Evolutionary conservation across 495 filamentous ascomycete species (phyloP).

Genomic region (Hyaloscypha bicolor): DNA sequence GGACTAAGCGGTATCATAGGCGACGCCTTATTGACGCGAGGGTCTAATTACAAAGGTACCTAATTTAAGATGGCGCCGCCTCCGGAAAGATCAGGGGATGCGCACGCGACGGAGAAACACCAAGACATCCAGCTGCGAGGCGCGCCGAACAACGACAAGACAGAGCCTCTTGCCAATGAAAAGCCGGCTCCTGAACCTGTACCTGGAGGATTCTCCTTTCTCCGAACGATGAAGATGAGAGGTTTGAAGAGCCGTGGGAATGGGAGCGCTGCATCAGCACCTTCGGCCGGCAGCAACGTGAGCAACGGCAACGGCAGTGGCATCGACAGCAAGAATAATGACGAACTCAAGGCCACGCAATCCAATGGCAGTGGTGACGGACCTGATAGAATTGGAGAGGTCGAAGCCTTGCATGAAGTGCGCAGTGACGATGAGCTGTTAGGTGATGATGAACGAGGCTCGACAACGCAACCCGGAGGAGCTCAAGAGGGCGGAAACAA

Average conservation of each 20-base stretch:
- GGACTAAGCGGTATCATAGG: not conserved
- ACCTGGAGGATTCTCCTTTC: slow-evolving; percentile 16
- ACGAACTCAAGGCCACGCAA: slow-evolving; percentile 22
- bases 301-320: slow-evolving; percentile 10
- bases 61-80: not conserved
- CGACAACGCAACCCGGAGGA: not conserved
- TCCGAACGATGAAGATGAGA: slow-evolving; percentile 25
- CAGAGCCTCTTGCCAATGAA: not conserved
- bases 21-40: not conserved
- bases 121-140: not conserved
- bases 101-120: not conserved
- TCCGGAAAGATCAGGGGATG: not conserved
- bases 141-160: slow-evolving; percentile 2
- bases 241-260: slow-evolving; percentile 7
- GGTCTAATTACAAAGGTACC: not conserved
- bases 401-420: slow-evolving; percentile 26
- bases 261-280: not conserved
- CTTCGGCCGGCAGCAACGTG: not conserved
- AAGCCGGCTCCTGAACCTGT: slow-evolving; percentile 13
- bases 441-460: slow-evolving; percentile 8
- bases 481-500: not conserved
- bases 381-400: slow-evolving; percentile 12
- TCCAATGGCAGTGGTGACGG: slow-evolving; percentile 23
- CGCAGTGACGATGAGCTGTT: slow-evolving; percentile 31
- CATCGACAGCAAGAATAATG: slow-evolving; percentile 18